These are phyloP conservation scores for Lotus japonicus DNA, from an alignment of 306 rosid genomes.

Conservation along the genomic window DNA sequence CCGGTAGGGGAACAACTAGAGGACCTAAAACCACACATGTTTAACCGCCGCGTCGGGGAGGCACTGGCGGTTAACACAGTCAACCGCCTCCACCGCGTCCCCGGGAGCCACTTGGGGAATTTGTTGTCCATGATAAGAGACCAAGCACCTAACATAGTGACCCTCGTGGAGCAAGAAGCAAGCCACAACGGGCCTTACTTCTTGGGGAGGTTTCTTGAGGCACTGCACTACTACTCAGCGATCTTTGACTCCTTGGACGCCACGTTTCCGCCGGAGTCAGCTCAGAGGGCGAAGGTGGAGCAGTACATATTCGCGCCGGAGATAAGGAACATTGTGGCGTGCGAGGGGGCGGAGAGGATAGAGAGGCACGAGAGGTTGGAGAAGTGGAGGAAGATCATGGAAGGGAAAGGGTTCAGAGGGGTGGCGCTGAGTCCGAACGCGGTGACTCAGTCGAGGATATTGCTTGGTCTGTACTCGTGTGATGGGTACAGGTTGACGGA, in stretches of 20 bases:
- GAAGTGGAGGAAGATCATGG: conserved; percentile 89
- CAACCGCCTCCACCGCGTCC: conserved; percentile 74
- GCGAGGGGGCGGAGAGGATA: conserved; percentile 61
- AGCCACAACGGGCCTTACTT: conserved; percentile 89
- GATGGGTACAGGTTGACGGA: conserved; percentile 82
- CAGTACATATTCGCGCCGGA: conserved; percentile 85
- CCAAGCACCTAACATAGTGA: conserved; percentile 77
- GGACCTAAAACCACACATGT: conserved; percentile 72
- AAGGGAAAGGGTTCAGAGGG: conserved; percentile 75
- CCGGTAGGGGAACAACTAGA: conserved; percentile 66
- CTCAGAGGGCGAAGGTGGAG: conserved; percentile 89
- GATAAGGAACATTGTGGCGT: conserved; percentile 82
- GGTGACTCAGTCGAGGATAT: conserved; percentile 80
- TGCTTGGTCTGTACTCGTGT: conserved; percentile 73
- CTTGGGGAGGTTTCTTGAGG: conserved; percentile 73
- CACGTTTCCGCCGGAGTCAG: conserved; percentile 69
- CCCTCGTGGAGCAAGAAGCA: conserved; percentile 82
- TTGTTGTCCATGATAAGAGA: conserved; percentile 63
- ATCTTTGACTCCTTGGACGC: conserved; percentile 88
- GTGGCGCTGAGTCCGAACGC: conserved; percentile 75
- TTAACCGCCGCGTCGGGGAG: conserved; percentile 71
- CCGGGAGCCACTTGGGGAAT: conserved; percentile 41
- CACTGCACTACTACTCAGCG: conserved; percentile 73
- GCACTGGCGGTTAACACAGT: conserved; percentile 74
- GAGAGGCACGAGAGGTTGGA: conserved; percentile 88